Percentiles rank a stretch among this genome's conserved stretches.
Evolutionary conservation across 257 asterid species (phyloP).

Genomic region (Solanum piurae): DNA sequence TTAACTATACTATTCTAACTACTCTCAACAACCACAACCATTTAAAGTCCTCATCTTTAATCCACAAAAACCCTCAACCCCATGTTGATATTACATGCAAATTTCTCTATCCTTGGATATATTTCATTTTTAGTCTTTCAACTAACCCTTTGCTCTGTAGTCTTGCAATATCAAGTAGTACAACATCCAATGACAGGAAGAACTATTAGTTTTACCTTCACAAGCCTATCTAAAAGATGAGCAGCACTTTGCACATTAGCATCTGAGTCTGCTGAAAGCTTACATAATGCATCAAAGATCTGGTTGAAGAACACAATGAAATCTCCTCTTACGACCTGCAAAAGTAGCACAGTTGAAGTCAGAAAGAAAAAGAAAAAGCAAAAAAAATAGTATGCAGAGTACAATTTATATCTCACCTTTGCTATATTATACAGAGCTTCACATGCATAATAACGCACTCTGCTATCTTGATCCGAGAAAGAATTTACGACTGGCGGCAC

Average conservation of each 20-base stretch:
- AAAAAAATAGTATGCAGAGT: conserved; percentile 2
- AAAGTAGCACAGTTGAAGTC: conserved; percentile 1
- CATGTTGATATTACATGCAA: neutral
- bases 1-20: neutral
- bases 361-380: neutral
- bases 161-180: neutral
- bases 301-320: conserved; percentile 95
- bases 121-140: neutral
- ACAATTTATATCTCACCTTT: conserved; percentile 45
- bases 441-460: conserved; percentile 98
- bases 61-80: neutral
- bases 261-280: conserved; percentile 98
- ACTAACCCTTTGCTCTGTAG: neutral
- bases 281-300: conserved; percentile 89
- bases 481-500: conserved; percentile 94
- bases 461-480: conserved; percentile 90
- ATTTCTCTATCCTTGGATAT: neutral
- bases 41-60: neutral
- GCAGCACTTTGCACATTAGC: conserved; percentile 99
- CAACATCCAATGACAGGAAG: neutral
- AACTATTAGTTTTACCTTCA: conserved; percentile 44
- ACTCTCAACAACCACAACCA: neutral
- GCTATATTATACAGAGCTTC: conserved; percentile 98
- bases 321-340: conserved; percentile 98
- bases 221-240: conserved; percentile 97